Evolutionary conservation across 805 yeast species (phyloP).

Genomic region (Phaffomyces antillensis): DNA sequence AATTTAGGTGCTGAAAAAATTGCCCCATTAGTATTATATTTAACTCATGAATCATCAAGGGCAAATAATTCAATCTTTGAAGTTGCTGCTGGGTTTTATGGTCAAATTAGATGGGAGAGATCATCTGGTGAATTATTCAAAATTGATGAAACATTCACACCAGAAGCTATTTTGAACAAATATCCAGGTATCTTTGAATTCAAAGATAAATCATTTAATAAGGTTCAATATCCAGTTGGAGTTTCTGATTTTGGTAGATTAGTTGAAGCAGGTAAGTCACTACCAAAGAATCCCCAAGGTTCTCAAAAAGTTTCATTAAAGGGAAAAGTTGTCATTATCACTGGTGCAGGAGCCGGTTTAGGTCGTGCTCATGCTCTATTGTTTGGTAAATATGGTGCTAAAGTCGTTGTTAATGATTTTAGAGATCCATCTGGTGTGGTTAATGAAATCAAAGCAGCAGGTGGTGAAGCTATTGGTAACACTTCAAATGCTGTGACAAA

Average conservation of each 20-base stretch:
- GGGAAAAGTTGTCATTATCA: conserved; percentile 81
- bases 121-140: conserved; percentile 79
- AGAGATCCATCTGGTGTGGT: conserved; percentile 68
- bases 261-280: conserved; percentile 41
- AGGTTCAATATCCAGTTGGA: conserved; percentile 60
- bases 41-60: conserved; percentile 57
- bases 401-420: conserved; percentile 89
- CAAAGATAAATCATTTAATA: conserved; percentile 46
- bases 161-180: conserved; percentile 70
- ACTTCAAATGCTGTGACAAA: conserved; percentile 74
- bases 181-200: conserved; percentile 61
- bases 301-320: conserved; percentile 51
- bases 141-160: conserved; percentile 71
- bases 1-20: conserved; percentile 79
- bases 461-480: conserved; percentile 76
- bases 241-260: conserved; percentile 65
- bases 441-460: conserved; percentile 65
- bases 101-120: conserved; percentile 93
- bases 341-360: conserved; percentile 94
- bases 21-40: conserved; percentile 83
- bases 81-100: conserved; percentile 90
- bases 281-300: conserved; percentile 57
- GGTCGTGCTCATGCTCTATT: conserved; percentile 85
- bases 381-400: conserved; percentile 89
- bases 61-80: conserved; percentile 78